A percentile compares a stretch with the other conserved stretches of the same genome.
phyloP scores from a whole-genome alignment of 495 filamentous ascomycete genomes.

The Talaromyces adpressus region DNA sequence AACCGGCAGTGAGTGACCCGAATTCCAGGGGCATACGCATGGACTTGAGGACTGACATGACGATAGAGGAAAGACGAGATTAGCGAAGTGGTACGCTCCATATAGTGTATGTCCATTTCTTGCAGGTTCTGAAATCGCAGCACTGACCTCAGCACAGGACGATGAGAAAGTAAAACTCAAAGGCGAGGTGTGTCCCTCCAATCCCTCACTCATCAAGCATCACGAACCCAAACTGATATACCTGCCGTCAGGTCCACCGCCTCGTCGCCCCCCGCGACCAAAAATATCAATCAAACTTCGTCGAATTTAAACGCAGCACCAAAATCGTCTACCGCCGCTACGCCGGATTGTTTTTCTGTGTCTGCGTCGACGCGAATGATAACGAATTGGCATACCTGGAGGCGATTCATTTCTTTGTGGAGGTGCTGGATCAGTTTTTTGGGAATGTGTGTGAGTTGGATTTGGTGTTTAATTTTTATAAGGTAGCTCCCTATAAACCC shows the following conservation, averaged over 20 bases:
- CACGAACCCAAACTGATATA: not conserved
- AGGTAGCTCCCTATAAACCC: constrained; percentile 41
- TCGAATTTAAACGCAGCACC: constrained; percentile 73
- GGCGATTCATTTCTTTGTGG: constrained; percentile 98
- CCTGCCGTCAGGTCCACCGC: constrained; percentile 67
- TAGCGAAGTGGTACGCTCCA: constrained; percentile 98
- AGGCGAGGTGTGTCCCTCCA: constrained; percentile 53
- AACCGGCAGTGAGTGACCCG: constrained; percentile 72
- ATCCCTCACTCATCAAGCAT: not conserved
- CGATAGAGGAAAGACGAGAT: constrained; percentile 89
- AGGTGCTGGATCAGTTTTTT: constrained; percentile 96
- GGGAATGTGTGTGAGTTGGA: constrained; percentile 99
- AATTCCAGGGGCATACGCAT: not conserved
- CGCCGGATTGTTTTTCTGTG: constrained; percentile 96
- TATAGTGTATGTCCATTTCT: constrained; percentile 58
- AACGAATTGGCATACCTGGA: constrained; percentile 97
- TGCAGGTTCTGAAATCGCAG: not conserved
- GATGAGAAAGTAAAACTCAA: constrained; percentile 96
- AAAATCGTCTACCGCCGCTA: constrained; percentile 97
- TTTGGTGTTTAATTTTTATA: constrained; percentile 97
- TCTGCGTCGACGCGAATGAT: constrained; percentile 97
- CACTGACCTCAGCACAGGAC: constrained; percentile 41
- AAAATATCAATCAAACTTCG: constrained; percentile 99
- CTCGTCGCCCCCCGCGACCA: constrained; percentile 96
- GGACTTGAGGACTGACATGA: not conserved